Base-by-base conservation (phyloP, 176 grass and related monocot species). In the Zea mays region DNA sequence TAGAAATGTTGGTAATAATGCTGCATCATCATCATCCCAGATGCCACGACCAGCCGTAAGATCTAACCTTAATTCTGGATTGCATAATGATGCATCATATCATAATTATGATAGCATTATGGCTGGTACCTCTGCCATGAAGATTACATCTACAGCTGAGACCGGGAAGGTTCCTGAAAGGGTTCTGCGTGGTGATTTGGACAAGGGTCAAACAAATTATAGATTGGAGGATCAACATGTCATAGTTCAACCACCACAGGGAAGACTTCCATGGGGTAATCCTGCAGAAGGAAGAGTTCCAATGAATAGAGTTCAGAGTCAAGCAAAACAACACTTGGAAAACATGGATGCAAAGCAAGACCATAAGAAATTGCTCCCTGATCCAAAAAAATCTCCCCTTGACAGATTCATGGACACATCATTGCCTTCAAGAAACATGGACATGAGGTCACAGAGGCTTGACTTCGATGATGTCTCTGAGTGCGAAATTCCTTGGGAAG, bases 401-500 rank as follows among this genome's bases (percentile, higher is more conserved):
- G 92, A 99, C 69, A 92, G 85, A 83, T 90, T 83, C 79, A 87
- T 89, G 87, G 88, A 80, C 63, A 77, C 46, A 7, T 63, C 79
- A 74, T 54, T 83, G 45, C 76, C 74, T 67, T 83, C 76, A 85
- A 82, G 71, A 69, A 82, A 88, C 65, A 68, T 54, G 17, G 88
- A 93, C 72, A 66, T 41, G 3, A 93, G 91, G 69, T 45, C 80
- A 43, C 87, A 89, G 65, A 95, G 85, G 81, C 71, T 95, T 81
- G 92, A 99, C 73, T 89, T 95, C 2, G 96, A 99, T 84, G 96
- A 95, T 84, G 96, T 99, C 52, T 92, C 96, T 72, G 89, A 92
- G 75, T 92, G 90, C 71, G 96, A 99, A 88, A 99, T 99, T 85
- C 92, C 65, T 52, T 99, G 96, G 96, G 96, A 99, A 85, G 87